Evolutionary conservation across 192 early-diverging fungal species (phyloP).

Genomic region (Umbelopsis isabellina): DNA sequence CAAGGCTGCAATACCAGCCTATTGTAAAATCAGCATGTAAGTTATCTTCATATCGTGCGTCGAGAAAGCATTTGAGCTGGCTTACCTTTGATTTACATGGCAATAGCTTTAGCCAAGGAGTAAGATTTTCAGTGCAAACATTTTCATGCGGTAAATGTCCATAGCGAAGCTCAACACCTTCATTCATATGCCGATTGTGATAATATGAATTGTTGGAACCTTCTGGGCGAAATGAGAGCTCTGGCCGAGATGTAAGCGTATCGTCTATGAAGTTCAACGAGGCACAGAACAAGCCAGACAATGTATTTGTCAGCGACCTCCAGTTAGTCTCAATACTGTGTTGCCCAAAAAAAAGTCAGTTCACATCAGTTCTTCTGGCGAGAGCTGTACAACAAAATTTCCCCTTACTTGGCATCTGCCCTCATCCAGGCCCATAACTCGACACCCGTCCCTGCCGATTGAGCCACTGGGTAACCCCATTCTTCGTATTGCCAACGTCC

Average conservation of each 20-base stretch:
- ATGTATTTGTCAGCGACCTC: conserved; percentile 86
- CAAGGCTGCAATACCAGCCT: conserved; percentile 85
- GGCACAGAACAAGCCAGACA: conserved; percentile 94
- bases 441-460: conserved; percentile 74
- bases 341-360: background rate
- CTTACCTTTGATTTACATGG: conserved; percentile 87
- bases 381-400: background rate
- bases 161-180: conserved; percentile 61
- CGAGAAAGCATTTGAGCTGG: background rate
- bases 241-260: conserved; percentile 66
- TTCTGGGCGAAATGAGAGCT: conserved; percentile 57
- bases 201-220: conserved; percentile 41
- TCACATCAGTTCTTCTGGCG: background rate
- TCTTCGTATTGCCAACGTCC: conserved; percentile 82
- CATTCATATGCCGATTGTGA: conserved; percentile 8
- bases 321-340: conserved; percentile 73
- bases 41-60: background rate
- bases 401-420: conserved; percentile 30
- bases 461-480: conserved; percentile 70
- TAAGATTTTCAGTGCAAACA: conserved; percentile 98
- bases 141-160: conserved; percentile 87
- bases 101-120: conserved; percentile 94
- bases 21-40: background rate
- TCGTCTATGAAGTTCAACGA: conserved; percentile 94
- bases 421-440: conserved; percentile 73